Base-by-base conservation (phyloP, 2,329 filamentous ascomycete genomes). In the Ceratocystiopsis sp. region DNA sequence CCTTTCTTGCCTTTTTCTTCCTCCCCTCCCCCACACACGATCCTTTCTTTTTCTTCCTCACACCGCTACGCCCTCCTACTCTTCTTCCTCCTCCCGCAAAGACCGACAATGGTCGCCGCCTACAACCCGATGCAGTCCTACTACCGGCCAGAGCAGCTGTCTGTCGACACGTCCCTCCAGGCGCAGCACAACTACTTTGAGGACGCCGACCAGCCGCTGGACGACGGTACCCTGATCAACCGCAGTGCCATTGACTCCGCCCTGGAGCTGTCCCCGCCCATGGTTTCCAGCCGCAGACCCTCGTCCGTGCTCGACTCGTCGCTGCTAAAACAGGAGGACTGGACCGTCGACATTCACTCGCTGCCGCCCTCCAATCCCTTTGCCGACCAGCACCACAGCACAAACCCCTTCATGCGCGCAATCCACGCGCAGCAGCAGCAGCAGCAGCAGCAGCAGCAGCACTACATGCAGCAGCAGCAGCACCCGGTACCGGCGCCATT, bases 331-430 rank as follows among this genome's bases (percentile, higher is more conserved):
- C 66, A 68, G 11, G 74, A 79, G 52, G 64, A 75, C 51, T 79
- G 74, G 75, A 68, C 72, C 15, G 68, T 76, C 46, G 74, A 78
- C 48, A 75, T 78, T 73, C 73, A 77, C 57, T 72, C 72, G 15
- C 61, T 75, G 44, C 68, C 70, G 14, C 76, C 75, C 45, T 77
- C 73, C 60, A 77, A 77, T 60, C 71, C 74, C 35, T 78, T 77
- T 61, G 58, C 73, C 54, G 70, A 71, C 49, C 63, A 65, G 37
- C 65, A 61, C 42, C 61, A 64, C 54, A 68, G 62, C 62, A 75
- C 68, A 62, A 76, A 77, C 62, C 75, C 75, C 41, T 87, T 82
- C 64, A 71, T 78, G 63, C 74, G 75, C 46, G 66, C 79, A 49
- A 69, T 74, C 45, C 57, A 58, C 44, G 69, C 73, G 49, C 60